These are phyloP conservation scores for Stenocarpella maydis DNA, from an alignment of 2,329 filamentous ascomycete genomes.

Conservation along the genomic window DNA sequence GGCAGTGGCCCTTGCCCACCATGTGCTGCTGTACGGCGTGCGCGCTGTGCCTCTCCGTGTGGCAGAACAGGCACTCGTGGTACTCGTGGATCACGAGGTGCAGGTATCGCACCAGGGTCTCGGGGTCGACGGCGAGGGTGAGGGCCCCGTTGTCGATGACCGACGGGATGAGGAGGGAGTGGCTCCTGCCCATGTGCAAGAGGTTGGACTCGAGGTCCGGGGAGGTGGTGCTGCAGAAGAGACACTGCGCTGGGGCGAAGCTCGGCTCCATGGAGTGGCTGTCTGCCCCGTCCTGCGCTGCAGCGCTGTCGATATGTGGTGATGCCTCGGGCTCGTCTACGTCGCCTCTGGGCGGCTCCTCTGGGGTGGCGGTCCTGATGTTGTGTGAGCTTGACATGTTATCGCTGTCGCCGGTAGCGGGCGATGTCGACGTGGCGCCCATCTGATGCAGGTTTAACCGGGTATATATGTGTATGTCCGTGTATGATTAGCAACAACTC, in stretches of 20 bases:
- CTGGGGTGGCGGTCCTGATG: not conserved
- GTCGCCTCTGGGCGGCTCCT: not conserved
- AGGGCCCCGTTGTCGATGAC: conserved; percentile 44
- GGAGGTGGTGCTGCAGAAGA: conserved; percentile 49
- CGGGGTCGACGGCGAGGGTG: conserved; percentile 49
- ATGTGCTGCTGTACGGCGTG: conserved; percentile 58
- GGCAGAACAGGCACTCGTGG: conserved; percentile 57
- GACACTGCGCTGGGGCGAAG: conserved; percentile 44
- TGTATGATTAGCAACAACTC: not conserved
- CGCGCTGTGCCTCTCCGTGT: conserved; percentile 48
- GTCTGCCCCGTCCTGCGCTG: not conserved
- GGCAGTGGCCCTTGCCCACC: conserved; percentile 54
- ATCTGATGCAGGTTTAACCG: not conserved
- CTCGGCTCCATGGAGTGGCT: not conserved
- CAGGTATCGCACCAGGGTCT: conserved; percentile 54
- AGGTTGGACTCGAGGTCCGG: conserved; percentile 46
- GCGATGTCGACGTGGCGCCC: not conserved
- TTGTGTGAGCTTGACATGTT: not conserved
- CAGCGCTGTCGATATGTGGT: not conserved
- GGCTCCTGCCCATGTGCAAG: conserved; percentile 54
- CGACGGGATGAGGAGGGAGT: conserved; percentile 52
- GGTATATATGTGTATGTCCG: not conserved
- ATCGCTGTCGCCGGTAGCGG: not conserved
- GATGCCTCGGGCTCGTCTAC: not conserved
- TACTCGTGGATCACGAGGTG: conserved; percentile 54